phyloP scores from a whole-genome alignment of 768 basidiomycete genomes.

The Crassisporium funariophilum region DNA sequence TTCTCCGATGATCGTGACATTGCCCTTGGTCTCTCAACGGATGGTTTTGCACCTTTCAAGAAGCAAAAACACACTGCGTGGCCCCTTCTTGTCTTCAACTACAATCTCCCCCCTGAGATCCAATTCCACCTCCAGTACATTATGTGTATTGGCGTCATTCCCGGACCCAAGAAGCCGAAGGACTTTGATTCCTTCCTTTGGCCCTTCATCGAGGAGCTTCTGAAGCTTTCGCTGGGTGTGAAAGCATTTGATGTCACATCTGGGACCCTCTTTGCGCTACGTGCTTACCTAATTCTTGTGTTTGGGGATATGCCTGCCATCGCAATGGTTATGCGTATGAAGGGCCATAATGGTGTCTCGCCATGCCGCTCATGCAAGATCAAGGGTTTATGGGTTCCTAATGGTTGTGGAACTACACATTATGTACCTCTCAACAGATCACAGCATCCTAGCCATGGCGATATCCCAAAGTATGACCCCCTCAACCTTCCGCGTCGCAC shows the following conservation, averaged over 20 bases:
- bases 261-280: slow-evolving; percentile 26
- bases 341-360: slow-evolving; percentile 35
- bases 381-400: slow-evolving; percentile 19
- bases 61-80: slow-evolving; percentile 33
- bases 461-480: slow-evolving; percentile 16
- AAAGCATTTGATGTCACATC: slow-evolving; percentile 25
- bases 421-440: slow-evolving; percentile 27
- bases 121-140: slow-evolving; percentile 32
- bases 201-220: slow-evolving; percentile 37
- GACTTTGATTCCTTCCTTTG: slow-evolving; percentile 40
- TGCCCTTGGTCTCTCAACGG: slow-evolving; percentile 40
- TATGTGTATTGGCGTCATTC: slow-evolving; percentile 42
- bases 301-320: slow-evolving; percentile 37
- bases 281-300: slow-evolving; percentile 28
- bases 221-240: slow-evolving; percentile 36
- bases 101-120: slow-evolving; percentile 43
- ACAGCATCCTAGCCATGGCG: too few relatives aligned
- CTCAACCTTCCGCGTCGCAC: slow-evolving; percentile 19
- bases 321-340: slow-evolving; percentile 32
- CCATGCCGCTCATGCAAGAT: slow-evolving; percentile 41
- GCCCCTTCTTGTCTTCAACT: slow-evolving; percentile 43
- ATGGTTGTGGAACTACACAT: slow-evolving; percentile 13
- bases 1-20: slow-evolving; percentile 42
- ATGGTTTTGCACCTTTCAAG: slow-evolving; percentile 43
- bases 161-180: slow-evolving; percentile 40